phyloP scores from a whole-genome alignment of 495 filamentous ascomycete genomes.

The Rhypophila decipiens region DNA sequence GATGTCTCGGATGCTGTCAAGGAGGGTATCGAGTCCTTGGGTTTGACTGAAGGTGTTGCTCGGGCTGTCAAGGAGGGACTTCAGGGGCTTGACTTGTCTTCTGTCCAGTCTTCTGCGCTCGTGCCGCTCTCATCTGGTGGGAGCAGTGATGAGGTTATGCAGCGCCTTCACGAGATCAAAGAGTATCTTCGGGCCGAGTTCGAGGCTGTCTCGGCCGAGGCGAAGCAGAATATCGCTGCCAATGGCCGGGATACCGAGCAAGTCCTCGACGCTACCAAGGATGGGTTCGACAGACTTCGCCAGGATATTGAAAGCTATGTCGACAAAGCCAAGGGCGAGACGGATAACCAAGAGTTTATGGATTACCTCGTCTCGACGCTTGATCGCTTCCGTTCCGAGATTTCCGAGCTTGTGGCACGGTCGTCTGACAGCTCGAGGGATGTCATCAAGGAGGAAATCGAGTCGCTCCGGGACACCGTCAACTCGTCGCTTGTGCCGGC shows the following conservation, averaged over 20 bases:
- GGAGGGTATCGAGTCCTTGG: constrained; percentile 15
- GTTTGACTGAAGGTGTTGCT: constrained; percentile 12
- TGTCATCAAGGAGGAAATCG: constrained; percentile 70
- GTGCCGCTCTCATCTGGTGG: constrained; percentile 25
- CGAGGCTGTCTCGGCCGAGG: constrained; percentile 51
- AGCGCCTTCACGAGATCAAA: constrained; percentile 67
- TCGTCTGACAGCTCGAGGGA: constrained; percentile 46
- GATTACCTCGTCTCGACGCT: constrained; percentile 66
- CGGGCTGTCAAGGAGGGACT: constrained; percentile 16
- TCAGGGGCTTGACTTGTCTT: constrained; percentile 14
- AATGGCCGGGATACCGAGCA: constrained; percentile 74
- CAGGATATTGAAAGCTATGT: constrained; percentile 76
- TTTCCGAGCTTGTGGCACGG: constrained; percentile 47
- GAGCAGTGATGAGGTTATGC: constrained; percentile 56
- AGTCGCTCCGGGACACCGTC: constrained; percentile 68
- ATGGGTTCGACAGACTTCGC: constrained; percentile 75
- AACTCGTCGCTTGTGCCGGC: constrained; percentile 60
- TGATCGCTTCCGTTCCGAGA: constrained; percentile 64
- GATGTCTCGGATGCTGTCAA: constrained; percentile 24
- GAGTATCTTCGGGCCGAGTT: constrained; percentile 65
- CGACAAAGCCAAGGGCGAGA: constrained; percentile 56
- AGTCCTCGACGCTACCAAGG: constrained; percentile 76
- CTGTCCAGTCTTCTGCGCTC: constrained; percentile 18
- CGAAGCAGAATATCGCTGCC: constrained; percentile 66
- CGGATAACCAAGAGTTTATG: constrained; percentile 71